Evolutionary conservation across 1,139 yeast genomes (phyloP), one percentile per base, ranked within the genome.

Genomic region (Saccharomycopsis crataegensis): DNA sequence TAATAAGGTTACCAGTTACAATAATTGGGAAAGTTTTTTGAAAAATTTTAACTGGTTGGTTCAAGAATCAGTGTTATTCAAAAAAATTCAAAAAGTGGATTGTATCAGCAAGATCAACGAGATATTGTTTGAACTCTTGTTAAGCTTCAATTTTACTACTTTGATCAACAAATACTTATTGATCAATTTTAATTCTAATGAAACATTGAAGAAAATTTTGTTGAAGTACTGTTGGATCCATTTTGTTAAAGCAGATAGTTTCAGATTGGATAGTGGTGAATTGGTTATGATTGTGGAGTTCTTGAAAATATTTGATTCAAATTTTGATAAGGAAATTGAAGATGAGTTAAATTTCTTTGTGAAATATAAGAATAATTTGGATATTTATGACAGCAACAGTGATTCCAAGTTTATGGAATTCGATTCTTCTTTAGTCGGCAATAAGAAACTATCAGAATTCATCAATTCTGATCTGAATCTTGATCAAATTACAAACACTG

Each of bases 1-100:
- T 8, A 38, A 50, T 16, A 44, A 41, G 9, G 14, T 22, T 37
- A 44, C 42, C 17, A 49, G 50, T 34, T 41, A 50, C 36, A 45
- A 43, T 14, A 42, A 48, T 37, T 57, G 57, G 58, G 55, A 54
- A 34, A 55, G 16, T 32, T 57, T 57, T 34, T 49, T 55, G 37
- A 42, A 36, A 11, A 57, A 57, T 47, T 51, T 57, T 37, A 50
- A 57, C 32, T 57, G 59, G 56, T 42, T 57, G 16, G 40, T 57
- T 34, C 50, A 57, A 12, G 34, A 38, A 14, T 55, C 57, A 11
- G 54, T 47, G 8, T n/a, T 57, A 28, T 57, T 57, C 41, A 47
- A 43, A 6, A 57, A 57, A 37, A 54, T 56, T 31, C 57, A 51
- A 16, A 51, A 44, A 34, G 52, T 32, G 11, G 37, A 41, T 5